Base-by-base conservation (phyloP, 106 monocot genomes). In the Iris macrosiphon region DNA sequence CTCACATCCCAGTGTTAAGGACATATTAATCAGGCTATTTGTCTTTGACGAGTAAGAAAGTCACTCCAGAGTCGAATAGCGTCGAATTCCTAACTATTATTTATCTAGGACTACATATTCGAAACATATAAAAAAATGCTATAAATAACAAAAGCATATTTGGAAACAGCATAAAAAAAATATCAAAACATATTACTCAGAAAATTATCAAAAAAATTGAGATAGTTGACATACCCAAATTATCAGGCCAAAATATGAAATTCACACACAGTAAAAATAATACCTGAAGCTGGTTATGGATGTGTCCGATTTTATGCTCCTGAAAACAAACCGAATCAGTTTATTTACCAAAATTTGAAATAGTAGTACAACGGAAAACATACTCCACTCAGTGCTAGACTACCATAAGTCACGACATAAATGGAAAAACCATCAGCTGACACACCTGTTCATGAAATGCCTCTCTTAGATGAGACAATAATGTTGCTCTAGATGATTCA, bases 401-500 rank as follows among this genome's bases (percentile, higher is more conserved):
- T n/a, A 19, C 11, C 1, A 9, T 5, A 34, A 14, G 5, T 34
- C 13, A n/a, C 20, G 7, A 38, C 46, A 18, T 25, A 18, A 31
- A 18, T 12, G 9, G 20, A 20, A 28, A 49, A 12, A n/a, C n/a
- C 1, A 69, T 50, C 33, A 39, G 5, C 21, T 33, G 3, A 46
- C 37, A 32, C 26, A 87, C 88, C 75, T 88, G 75, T 51, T 88
- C 88, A 38, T 62, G 61, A 38, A 73, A 52, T 53, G 72, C 79
- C 60, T 85, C 91, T 58, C 63, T 85, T 48, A 92, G 40, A 27
- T 67, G 40, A 22, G 76, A 74, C n/a, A 76, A 31, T 7, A 92
- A 57, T 47, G 73, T 56, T 27, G 21, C 33, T 62, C 81, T 66
- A 1, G 76, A 70, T 31, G 66, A 75, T 76, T 82, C 85, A 64